Evolutionary conservation across 768 basidiomycete species (phyloP), one percentile per base, ranked within the genome.

Genomic region (Lyophyllum semitale): DNA sequence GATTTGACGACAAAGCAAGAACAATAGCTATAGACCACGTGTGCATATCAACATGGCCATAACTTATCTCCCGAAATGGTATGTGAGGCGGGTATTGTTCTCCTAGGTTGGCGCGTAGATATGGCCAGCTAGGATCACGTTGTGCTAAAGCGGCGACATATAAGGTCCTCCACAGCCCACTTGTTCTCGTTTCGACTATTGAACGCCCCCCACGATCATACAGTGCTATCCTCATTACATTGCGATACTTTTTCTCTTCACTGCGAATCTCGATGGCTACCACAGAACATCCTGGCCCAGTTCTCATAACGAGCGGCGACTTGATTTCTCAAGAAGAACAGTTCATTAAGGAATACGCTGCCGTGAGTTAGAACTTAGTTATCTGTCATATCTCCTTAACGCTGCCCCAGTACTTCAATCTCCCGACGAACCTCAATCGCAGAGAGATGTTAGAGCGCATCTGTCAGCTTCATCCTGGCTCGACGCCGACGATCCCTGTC

Each of bases 31-130:
- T 30, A 5, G 11, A 38, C 6, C 26, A 26, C 25, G 15, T 27
- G 23, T 13, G 43, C 3, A 27, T 29, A 30, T 5, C 15, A 12
- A 5, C 27, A 27, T 45, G 44, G 13, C 22, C 44, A 27, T 29
- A 8, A 3, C 26, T 8, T 23, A 37, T 48, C 18, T 22, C 47
- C 22, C 15, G 22, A 35, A 33, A 27, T 27, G 44, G 47, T 25
- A 43, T 43, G 18, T 33, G 33, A 25, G 33, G 32, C 46, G 47
- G 23, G 52, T 53, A 53, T 53, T 53, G 52, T 53, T 53, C 52
- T 38, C 52, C 32, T 26, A 46, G 29, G 23, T 45, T 1, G 51
- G 42, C 32, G 17, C 8, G 17, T 26, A 48, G 20, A 44, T 41
- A 41, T 51, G 51, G 51, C 42, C 51, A 29, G 38, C 44, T 27